Evolutionary conservation across 2,329 filamentous ascomycete genomes (phyloP), one percentile per base, ranked within the genome.

Genomic region (Dactylellina cionopaga): DNA sequence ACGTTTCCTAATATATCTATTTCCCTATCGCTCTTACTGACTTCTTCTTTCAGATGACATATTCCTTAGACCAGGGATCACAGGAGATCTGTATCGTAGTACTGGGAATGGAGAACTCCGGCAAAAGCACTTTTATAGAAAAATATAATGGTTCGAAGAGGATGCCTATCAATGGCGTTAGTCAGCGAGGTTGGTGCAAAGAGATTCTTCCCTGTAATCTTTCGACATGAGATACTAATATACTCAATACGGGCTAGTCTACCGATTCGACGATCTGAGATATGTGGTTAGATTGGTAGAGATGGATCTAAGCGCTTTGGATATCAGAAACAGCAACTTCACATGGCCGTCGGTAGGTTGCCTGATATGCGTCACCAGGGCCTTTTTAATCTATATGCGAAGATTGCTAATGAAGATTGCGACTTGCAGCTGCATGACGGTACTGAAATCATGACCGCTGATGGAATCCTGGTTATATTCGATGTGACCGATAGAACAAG

Each of bases 381-480:
- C 41, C 41, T 51, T 47, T 55, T 47, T 37, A 51, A 51, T 58
- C 35, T 55, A 43, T 41, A 44, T 49, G 31, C 43, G n/a, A 22
- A 15, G 84, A 71, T 74, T 70, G 52, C 74, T 76, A 69, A 76
- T 66, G 13, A 37, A 81, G 31, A 81, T 80, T 10, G n/a, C 24
- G n/a, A 44, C 29, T 17, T 65, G 35, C 51, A 72, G 68, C 37
- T 72, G 43, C 68, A 72, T 39, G 68, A 72, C 46, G 68, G 68
- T 17, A 72, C 68, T 33, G 68, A 72, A 41, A 72, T 72, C 39
- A 72, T 72, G 68, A 72, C 85, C 39, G 86, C 96, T 77, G 91
- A 98, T 78, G 94, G 91, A 17, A 92, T 91, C 46, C 82, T 97
- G 76, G 87, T 94, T 68, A 83, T 98, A 51, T 96, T 96, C 83